Evolutionary conservation across 164 flowering plant species (phyloP).

Genomic region (Stephania japonica): DNA sequence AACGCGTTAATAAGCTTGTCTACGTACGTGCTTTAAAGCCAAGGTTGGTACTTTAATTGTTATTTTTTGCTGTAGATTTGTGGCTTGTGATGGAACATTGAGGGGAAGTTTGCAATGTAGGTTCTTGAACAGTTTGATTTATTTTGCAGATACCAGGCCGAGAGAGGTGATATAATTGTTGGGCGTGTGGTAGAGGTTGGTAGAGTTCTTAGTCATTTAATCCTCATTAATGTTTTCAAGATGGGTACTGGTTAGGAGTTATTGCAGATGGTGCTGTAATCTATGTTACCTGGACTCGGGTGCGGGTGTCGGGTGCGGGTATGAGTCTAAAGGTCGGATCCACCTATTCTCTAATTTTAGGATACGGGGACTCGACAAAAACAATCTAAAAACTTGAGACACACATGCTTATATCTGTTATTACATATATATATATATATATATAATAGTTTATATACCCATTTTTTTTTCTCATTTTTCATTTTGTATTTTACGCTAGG

Average conservation of each 20-base stretch:
- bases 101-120: not conserved
- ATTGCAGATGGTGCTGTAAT: not conserved
- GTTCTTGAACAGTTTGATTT: not conserved
- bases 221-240: not conserved
- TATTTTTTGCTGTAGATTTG: not conserved
- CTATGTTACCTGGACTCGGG: too few relatives aligned
- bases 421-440: too few relatives aligned
- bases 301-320: too few relatives aligned
- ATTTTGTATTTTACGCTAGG: too few relatives aligned
- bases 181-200: slow-evolving; percentile 91
- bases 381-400: too few relatives aligned
- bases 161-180: slow-evolving; percentile 83
- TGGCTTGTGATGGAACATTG: not conserved
- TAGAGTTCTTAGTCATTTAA: not conserved
- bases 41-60: slow-evolving; percentile 32
- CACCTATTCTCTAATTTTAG: too few relatives aligned
- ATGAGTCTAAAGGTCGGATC: too few relatives aligned
- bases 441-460: too few relatives aligned
- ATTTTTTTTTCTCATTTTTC: too few relatives aligned
- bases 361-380: too few relatives aligned
- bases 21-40: slow-evolving; percentile 74
- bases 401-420: too few relatives aligned
- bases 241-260: not conserved
- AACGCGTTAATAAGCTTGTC: slow-evolving; percentile 86
- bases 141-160: slow-evolving; percentile 85